Evolutionary conservation across 106 monocot genomes (phyloP), one percentile per base, ranked within the genome.

Genomic region (Iris macrosiphon): DNA sequence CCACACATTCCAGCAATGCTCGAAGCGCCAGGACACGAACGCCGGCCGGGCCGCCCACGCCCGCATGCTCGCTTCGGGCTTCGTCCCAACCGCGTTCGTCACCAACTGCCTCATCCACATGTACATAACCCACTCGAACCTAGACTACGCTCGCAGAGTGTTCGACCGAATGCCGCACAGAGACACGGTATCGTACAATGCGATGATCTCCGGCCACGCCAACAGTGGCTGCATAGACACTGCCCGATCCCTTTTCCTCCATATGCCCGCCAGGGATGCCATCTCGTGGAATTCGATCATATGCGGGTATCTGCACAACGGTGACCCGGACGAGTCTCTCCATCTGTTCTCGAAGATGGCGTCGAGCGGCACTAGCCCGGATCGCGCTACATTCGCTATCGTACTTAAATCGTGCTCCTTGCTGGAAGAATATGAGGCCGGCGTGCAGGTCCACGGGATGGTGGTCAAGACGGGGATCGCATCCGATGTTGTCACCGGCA

Each of bases 31-130:
- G 4, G 27, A 40, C 33, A 57, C 35, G 40, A 11, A 5, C 39
- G 5, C 42, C 21, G 83, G 78, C 40, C 69, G 46, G 22, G 31
- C 52, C 28, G 71, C 80, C 5, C 87, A 93, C 27, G 83, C 77
- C 2, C 74, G 49, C 21, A 83, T 80, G 77, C 27, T 84, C 49
- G 57, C 49, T 18, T 72, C 68, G 2, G 83, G 92, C 15, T 92
- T 92, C 64, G 40, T 39, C 20, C 92, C 92, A 7, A 83, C 92
- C n/a, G 30, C 61, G 31, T 83, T 87, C 50, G 83, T 92, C 25
- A 23, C 70, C 45, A 92, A 92, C 57, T 92, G 92, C 21, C 59
- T 92, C 7, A 56, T 87, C 42, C 45, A 87, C 52, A 76, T 83
- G 83, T 83, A 92, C 68, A 17, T 80, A 5, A 48, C 45, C 6